Conservation (phyloP, 2,329 filamentous ascomycete genomes). For the Penicillium palitans region DNA sequence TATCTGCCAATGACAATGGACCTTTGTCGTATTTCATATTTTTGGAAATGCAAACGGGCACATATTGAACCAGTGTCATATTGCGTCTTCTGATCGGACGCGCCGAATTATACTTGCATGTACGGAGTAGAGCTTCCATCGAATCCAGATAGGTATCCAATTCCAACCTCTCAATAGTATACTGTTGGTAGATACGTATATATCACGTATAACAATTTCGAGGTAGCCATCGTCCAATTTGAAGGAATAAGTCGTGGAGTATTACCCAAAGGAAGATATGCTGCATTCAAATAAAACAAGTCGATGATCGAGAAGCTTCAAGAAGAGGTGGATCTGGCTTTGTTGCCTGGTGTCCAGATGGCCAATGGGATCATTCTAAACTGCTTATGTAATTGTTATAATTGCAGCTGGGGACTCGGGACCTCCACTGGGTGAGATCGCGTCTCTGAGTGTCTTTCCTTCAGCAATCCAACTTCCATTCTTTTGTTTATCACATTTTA, state of each 20-base stretch:
- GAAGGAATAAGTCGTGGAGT: background rate
- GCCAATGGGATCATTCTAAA: background rate
- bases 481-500: conserved; percentile 2
- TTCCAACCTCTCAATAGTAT: background rate
- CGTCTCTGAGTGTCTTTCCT: background rate
- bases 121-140: background rate
- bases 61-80: background rate
- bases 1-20: background rate
- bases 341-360: background rate
- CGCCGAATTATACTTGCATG: background rate
- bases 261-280: background rate
- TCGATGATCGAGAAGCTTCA: background rate
- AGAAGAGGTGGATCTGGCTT: background rate
- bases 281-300: background rate
- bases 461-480: conserved; percentile 2
- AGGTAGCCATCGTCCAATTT: background rate
- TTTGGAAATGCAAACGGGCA: background rate
- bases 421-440: background rate
- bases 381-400: conserved; percentile 5
- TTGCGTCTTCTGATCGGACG: background rate
- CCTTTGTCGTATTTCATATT: background rate
- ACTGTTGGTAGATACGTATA: background rate
- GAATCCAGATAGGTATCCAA: background rate
- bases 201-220: too few relatives aligned
- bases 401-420: background rate